Percentiles rank a stretch among this genome's conserved stretches.
Conservation (phyloP, 257 asterid genomes). For the Eucommia ulmoides region DNA sequence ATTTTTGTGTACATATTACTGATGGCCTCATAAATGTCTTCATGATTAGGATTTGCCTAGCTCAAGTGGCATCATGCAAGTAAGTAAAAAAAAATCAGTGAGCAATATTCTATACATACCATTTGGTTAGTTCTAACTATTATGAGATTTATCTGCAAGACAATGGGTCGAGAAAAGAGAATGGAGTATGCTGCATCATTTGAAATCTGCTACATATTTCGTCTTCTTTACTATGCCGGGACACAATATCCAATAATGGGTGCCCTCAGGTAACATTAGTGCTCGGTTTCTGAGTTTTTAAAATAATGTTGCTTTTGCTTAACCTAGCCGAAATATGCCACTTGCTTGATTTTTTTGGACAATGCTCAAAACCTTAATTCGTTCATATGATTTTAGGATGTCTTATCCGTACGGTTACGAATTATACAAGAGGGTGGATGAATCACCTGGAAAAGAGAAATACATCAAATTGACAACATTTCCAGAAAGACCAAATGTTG, state of each 20-base stretch:
- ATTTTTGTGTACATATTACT: background rate
- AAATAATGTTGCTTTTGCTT: background rate
- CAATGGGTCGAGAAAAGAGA: constrained; percentile 94
- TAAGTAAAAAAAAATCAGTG: constrained; percentile 28
- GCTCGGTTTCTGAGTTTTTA: background rate
- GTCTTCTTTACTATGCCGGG: constrained; percentile 80
- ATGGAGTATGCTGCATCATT: constrained; percentile 84
- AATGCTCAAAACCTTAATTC: background rate
- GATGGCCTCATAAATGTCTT: constrained; percentile 11
- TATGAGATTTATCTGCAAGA: constrained; percentile 30
- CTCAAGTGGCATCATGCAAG: constrained; percentile 95
- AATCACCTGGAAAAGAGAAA: constrained; percentile 64
- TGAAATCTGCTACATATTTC: constrained; percentile 78
- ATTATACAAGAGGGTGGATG: constrained; percentile 80
- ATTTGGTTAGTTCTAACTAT: constrained; percentile 9
- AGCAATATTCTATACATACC: constrained; percentile 3
- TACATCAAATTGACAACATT: constrained; percentile 47
- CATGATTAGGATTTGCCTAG: constrained; percentile 70
- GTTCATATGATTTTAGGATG: constrained; percentile 43
- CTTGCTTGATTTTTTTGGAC: background rate
- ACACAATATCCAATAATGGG: constrained; percentile 97
- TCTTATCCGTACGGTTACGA: constrained; percentile 67
- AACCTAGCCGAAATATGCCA: too few species aligned
- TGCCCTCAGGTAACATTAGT: constrained; percentile 69
- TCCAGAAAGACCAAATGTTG: constrained; percentile 54